Evolutionary conservation across 2,329 filamentous ascomycete species (phyloP).

Genomic region (Hypomyces rosellus): DNA sequence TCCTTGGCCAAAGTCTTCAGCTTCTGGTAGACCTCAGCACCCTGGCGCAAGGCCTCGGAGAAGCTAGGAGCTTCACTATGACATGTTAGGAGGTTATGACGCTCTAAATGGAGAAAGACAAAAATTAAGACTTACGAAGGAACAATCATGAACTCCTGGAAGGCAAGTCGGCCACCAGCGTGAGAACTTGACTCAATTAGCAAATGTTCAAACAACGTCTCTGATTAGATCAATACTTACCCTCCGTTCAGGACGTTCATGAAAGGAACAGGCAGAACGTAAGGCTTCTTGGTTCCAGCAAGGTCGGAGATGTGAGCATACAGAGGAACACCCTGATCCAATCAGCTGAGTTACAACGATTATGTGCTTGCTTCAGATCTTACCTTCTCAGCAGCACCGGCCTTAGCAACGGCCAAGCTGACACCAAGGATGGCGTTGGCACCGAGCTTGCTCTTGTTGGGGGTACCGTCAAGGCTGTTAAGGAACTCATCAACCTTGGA

Average conservation of each 20-base stretch:
- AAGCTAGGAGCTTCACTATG: slow-evolving; percentile 75
- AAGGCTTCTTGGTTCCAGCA: slow-evolving; percentile 85
- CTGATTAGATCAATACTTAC: slow-evolving; percentile 27
- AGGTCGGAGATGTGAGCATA: slow-evolving; percentile 86
- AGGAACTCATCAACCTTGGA: slow-evolving; percentile 77
- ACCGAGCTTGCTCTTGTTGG: slow-evolving; percentile 83
- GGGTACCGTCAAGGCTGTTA: slow-evolving; percentile 74
- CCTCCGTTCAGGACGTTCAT: slow-evolving; percentile 87
- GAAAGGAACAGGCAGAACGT: slow-evolving; percentile 84
- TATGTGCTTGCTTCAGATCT: slow-evolving; percentile 7
- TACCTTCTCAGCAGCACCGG: slow-evolving; percentile 80
- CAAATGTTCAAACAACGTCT: background rate
- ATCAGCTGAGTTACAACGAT: slow-evolving; percentile 3
- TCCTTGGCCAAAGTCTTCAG: slow-evolving; percentile 97
- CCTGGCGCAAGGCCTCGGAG: slow-evolving; percentile 92
- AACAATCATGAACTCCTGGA: slow-evolving; percentile 97
- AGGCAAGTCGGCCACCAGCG: slow-evolving; percentile 90
- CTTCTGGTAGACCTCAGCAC: slow-evolving; percentile 96
- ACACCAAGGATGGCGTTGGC: slow-evolving; percentile 87
- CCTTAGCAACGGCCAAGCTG: slow-evolving; percentile 78
- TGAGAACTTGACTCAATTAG: slow-evolving; percentile 59
- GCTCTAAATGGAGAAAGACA: background rate
- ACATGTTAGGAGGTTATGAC: slow-evolving; percentile 12
- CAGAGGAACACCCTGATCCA: slow-evolving; percentile 62
- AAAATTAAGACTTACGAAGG: slow-evolving; percentile 52